phyloP scores from a whole-genome alignment of 2,329 filamentous ascomycete genomes.

The Oidium heveae region DNA sequence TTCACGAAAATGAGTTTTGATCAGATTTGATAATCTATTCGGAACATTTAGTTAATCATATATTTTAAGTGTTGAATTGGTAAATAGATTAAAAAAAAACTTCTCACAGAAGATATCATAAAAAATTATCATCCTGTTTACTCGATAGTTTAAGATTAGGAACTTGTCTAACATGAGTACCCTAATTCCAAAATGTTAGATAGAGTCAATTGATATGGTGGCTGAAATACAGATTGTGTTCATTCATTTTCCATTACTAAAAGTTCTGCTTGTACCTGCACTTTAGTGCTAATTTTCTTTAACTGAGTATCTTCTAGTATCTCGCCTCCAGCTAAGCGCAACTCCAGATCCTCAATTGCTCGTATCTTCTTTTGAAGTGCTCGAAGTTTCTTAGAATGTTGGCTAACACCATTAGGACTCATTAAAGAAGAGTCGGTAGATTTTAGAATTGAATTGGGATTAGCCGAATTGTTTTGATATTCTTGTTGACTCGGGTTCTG shows the following conservation, averaged over 20 bases:
- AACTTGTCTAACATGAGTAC: too few relatives aligned
- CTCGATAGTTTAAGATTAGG: too few relatives aligned
- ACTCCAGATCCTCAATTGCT: conserved; percentile 93
- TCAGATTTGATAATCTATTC: too few relatives aligned
- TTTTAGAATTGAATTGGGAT: conserved; percentile 8
- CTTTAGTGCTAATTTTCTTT: conserved; percentile 90
- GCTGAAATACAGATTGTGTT: background rate
- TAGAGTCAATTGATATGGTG: too few relatives aligned
- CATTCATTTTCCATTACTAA: conserved; percentile 18
- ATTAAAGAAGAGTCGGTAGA: conserved; percentile 20
- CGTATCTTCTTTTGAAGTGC: conserved; percentile 91
- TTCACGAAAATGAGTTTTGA: too few relatives aligned
- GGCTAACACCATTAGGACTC: conserved; percentile 29
- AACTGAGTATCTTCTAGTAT: conserved; percentile 96
- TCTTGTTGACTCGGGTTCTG: conserved; percentile 1
- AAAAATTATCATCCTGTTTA: too few relatives aligned
- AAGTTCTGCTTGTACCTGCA: conserved; percentile 61
- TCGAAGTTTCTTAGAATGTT: conserved; percentile 85
- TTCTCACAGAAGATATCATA: too few relatives aligned
- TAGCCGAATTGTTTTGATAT: conserved; percentile 12
- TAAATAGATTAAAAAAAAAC: too few relatives aligned
- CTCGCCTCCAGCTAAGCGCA: conserved; percentile 81
- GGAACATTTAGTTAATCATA: too few relatives aligned
- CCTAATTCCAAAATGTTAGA: too few relatives aligned
- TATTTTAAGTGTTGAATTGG: too few relatives aligned